Percentiles rank a stretch among this genome's conserved stretches.
Conservation (phyloP, 2,329 filamentous ascomycete species). For the Colletotrichum abscissum region DNA sequence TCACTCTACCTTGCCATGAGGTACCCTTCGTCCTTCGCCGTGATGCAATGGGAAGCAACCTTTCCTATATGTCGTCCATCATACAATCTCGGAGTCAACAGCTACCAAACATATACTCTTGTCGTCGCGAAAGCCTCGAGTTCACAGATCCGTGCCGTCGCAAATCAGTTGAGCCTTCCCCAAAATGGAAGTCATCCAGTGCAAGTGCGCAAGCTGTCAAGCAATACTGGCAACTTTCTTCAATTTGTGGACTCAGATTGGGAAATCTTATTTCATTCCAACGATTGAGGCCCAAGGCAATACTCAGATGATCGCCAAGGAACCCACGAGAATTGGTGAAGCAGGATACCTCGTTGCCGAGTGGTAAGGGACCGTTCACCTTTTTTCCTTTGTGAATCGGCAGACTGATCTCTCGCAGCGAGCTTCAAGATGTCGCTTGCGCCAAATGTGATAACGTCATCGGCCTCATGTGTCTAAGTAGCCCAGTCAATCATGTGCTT, state of each 20-base stretch:
- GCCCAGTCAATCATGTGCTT: conserved; percentile 50
- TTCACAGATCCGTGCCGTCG: neutral
- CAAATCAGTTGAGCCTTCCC: too few species aligned
- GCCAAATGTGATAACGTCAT: conserved; percentile 43
- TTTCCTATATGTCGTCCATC: neutral
- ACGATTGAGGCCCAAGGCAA: conserved; percentile 40
- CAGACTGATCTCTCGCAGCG: conserved; percentile 40
- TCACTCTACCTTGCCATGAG: neutral
- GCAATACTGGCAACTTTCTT: conserved; percentile 43
- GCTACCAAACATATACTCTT: too few species aligned
- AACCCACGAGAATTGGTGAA: conserved; percentile 44
- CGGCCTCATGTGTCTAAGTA: conserved; percentile 48
- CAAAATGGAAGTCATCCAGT: conserved; percentile 49
- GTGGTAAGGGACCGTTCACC: conserved; percentile 41
- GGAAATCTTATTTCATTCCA: conserved; percentile 53
- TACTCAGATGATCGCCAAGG: conserved; percentile 40
- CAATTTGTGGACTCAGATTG: conserved; percentile 54
- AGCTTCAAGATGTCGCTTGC: conserved; percentile 51
- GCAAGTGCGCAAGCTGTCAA: conserved; percentile 49
- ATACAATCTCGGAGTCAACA: neutral
- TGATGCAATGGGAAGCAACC: neutral
- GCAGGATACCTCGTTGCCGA: conserved; percentile 48
- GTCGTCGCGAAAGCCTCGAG: neutral
- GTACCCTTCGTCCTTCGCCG: neutral
- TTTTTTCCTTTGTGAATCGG: neutral